Conservation (phyloP, 192 early-diverging fungal species). For the Linnemannia hyalina region DNA sequence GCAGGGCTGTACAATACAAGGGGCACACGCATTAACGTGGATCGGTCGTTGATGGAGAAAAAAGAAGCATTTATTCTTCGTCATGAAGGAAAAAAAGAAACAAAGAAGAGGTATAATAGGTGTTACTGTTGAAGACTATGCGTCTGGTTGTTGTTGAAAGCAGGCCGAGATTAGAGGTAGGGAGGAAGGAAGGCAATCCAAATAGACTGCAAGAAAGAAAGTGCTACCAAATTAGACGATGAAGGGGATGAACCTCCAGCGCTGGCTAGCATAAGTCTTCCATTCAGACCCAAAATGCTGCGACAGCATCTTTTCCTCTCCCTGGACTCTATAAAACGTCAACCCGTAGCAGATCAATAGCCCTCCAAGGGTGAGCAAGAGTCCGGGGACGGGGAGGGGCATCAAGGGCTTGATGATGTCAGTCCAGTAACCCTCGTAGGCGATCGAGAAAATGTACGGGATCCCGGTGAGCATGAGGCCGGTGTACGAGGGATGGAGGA, state of each 20-base stretch:
- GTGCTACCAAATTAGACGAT: background rate
- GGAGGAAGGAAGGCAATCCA: background rate
- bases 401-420: constrained; percentile 19
- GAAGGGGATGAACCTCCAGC: constrained; percentile 38
- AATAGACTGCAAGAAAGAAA: background rate
- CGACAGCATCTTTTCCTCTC: constrained; percentile 33
- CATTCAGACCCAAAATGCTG: constrained; percentile 39
- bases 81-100: background rate
- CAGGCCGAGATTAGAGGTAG: no score
- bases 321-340: constrained; percentile 12
- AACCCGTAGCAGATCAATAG: background rate
- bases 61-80: background rate
- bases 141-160: no score
- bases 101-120: background rate
- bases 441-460: constrained; percentile 19
- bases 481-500: constrained; percentile 44
- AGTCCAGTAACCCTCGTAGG: constrained; percentile 27
- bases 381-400: constrained; percentile 20
- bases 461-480: constrained; percentile 28
- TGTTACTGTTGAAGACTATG: background rate
- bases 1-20: background rate
- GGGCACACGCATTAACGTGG: no score
- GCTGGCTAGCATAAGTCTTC: constrained; percentile 19
- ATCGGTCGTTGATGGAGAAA: no score
- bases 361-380: background rate